These are phyloP conservation scores for Solanum dulcamara DNA, from an alignment of 257 asterid genomes.

Conservation along the genomic window DNA sequence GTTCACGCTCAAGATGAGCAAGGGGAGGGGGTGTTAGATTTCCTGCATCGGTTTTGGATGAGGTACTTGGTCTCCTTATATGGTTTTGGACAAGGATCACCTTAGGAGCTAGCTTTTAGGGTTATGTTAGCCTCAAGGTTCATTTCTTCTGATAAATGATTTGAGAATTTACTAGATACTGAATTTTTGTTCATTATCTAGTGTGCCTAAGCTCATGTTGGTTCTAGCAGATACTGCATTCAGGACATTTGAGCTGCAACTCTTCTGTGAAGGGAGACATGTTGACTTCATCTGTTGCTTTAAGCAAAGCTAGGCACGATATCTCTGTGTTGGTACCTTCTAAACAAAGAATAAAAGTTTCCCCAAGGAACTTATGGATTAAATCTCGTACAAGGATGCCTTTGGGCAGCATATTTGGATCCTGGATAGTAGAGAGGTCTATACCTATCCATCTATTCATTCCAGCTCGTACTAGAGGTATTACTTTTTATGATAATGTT, in stretches of 20 bases:
- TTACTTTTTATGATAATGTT: conserved; percentile 10
- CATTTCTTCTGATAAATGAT: background rate
- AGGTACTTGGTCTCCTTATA: conserved; percentile 3
- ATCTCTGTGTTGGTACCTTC: conserved; percentile 28
- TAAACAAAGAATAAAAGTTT: conserved; percentile 29
- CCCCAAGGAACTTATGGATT: conserved; percentile 12
- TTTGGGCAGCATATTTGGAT: conserved; percentile 14
- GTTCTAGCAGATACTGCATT: conserved; percentile 26
- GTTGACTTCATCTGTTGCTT: conserved; percentile 59
- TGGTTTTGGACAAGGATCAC: background rate
- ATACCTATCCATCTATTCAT: conserved; percentile 4
- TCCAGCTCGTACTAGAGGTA: conserved; percentile 49
- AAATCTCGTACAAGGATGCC: conserved; percentile 34
- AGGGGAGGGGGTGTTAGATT: background rate
- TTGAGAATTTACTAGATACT: background rate
- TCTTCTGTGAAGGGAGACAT: conserved; percentile 43
- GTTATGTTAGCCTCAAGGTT: background rate
- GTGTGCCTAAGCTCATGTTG: background rate
- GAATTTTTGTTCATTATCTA: background rate
- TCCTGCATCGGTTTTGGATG: background rate
- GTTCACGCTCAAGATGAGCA: background rate
- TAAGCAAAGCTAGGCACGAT: conserved; percentile 39
- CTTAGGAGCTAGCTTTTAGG: background rate
- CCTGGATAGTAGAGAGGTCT: conserved; percentile 29
- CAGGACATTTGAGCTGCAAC: conserved; percentile 20